Evolutionary conservation across 1,284 basidiomycete genomes (phyloP).

Genomic region (Tilletia setariae): DNA sequence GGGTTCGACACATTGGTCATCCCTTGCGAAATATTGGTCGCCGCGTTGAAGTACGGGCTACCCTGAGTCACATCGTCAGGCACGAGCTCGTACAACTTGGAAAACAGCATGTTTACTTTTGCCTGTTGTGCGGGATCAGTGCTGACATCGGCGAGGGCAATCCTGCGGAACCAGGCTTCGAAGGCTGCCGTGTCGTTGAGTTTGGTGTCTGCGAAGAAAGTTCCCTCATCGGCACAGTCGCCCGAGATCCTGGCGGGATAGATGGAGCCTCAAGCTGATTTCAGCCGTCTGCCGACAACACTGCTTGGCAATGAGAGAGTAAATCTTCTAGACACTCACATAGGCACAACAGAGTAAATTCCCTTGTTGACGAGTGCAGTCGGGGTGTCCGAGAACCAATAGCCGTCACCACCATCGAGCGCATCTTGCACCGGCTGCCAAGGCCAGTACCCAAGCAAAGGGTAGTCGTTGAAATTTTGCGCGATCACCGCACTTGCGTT

Average conservation of each 20-base stretch:
- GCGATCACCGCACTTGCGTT: slow-evolving; percentile 7
- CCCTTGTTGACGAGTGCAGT: not conserved
- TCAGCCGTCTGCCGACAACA: too few species aligned
- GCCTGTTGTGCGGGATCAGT: not conserved
- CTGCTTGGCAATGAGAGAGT: too few species aligned
- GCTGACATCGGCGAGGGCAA: slow-evolving; percentile 11
- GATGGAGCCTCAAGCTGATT: too few species aligned
- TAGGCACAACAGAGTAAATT: not conserved
- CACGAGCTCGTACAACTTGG: slow-evolving; percentile 6
- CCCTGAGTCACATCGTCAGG: slow-evolving; percentile 13
- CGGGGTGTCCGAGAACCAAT: not conserved
- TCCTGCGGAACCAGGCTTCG: slow-evolving; percentile 2
- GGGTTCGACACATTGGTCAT: slow-evolving; percentile 5
- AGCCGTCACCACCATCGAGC: not conserved
- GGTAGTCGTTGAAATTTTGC: slow-evolving; percentile 8
- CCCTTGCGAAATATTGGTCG: not conserved
- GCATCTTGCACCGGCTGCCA: slow-evolving; percentile 9
- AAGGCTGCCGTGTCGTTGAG: not conserved
- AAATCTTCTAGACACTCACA: not conserved
- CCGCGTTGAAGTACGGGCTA: not conserved
- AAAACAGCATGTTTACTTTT: not conserved
- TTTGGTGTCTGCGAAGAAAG: not conserved
- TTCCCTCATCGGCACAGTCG: slow-evolving; percentile 11
- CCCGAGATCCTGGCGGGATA: not conserved
- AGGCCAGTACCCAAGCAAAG: slow-evolving; percentile 9